Evolutionary conservation across 148 eudicot genomes (phyloP).

Genomic region (Camellia lanceoleosa): DNA sequence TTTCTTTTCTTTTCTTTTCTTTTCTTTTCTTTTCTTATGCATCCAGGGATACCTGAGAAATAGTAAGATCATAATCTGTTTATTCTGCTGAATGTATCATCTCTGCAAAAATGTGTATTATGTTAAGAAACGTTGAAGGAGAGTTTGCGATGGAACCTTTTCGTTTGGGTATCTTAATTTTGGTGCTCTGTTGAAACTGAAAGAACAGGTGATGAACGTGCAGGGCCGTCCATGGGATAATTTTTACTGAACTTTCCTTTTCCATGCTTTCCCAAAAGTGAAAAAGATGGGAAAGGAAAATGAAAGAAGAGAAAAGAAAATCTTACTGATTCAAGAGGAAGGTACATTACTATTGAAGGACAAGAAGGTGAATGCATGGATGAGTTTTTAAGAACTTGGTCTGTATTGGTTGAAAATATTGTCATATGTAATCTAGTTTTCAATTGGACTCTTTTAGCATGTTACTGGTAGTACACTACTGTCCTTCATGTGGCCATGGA

Average conservation of each 20-base stretch:
- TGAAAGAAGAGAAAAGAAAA: not conserved
- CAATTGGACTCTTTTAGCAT: not conserved
- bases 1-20: conserved; percentile 8
- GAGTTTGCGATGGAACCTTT: not conserved
- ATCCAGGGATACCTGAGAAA: not conserved
- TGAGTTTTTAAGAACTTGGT: not conserved
- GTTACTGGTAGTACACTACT: not conserved
- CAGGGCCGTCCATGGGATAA: conserved; percentile 20
- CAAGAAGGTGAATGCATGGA: not conserved
- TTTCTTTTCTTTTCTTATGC: not conserved
- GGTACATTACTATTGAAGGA: not conserved
- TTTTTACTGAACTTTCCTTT: conserved; percentile 9
- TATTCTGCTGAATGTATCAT: conserved; percentile 2
- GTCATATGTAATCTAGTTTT: not conserved
- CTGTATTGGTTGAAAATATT: not conserved
- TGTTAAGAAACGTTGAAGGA: conserved; percentile 9
- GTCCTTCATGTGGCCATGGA: not conserved
- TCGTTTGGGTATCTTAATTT: conserved; percentile 6
- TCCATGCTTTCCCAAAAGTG: not conserved
- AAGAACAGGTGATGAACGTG: conserved; percentile 19
- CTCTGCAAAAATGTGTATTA: conserved; percentile 18
- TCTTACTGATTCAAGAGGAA: not conserved
- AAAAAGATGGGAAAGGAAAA: not conserved
- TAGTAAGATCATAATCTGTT: conserved; percentile 15
- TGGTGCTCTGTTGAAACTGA: conserved; percentile 19